Percentiles rank a stretch among this genome's conserved stretches.
Evolutionary conservation across 2,329 filamentous ascomycete genomes (phyloP).

Genomic region (Fusarium lateritium): DNA sequence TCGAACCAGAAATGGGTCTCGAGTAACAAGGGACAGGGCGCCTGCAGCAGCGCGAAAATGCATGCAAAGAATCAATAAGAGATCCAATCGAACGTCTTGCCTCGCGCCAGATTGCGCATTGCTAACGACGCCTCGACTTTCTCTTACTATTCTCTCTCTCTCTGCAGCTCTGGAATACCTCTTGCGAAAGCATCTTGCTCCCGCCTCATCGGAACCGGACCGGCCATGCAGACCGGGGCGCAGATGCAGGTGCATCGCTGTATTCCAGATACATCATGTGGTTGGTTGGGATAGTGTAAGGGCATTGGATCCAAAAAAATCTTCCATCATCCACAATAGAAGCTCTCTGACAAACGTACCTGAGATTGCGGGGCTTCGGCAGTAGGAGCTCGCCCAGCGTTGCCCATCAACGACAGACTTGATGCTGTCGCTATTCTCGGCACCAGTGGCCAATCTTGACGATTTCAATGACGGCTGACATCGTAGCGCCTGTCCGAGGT

Average conservation of each 20-base stretch:
- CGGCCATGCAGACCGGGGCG: slow-evolving; percentile 44
- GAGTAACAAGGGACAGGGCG: slow-evolving; percentile 20
- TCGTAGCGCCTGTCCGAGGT: slow-evolving; percentile 38
- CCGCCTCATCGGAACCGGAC: slow-evolving; percentile 45
- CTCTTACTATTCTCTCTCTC: slow-evolving; percentile 7
- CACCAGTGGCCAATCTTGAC: slow-evolving; percentile 16
- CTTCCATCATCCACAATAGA: slow-evolving; percentile 36
- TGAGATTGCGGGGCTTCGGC: slow-evolving; percentile 34
- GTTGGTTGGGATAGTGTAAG: slow-evolving; percentile 29
- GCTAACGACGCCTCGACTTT: slow-evolving; percentile 15
- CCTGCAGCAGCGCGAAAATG: slow-evolving; percentile 22
- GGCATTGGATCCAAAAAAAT: slow-evolving; percentile 20
- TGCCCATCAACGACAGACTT: slow-evolving; percentile 17
- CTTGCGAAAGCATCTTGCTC: slow-evolving; percentile 30
- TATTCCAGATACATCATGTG: slow-evolving; percentile 13
- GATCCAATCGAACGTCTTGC: slow-evolving; percentile 42
- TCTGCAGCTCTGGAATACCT: slow-evolving; percentile 14
- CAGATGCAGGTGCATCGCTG: slow-evolving; percentile 10
- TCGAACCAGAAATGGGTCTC: slow-evolving; percentile 17
- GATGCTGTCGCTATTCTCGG: slow-evolving; percentile 10
- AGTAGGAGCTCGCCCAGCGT: slow-evolving; percentile 39
- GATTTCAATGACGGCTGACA: slow-evolving; percentile 24
- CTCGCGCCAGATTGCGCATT: slow-evolving; percentile 33
- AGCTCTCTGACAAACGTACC: slow-evolving; percentile 43
- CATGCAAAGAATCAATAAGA: slow-evolving; percentile 26